These are phyloP conservation scores for Cylindricascospora bacillispora DNA, from an alignment of 1,139 yeast species.

Conservation along the genomic window DNA sequence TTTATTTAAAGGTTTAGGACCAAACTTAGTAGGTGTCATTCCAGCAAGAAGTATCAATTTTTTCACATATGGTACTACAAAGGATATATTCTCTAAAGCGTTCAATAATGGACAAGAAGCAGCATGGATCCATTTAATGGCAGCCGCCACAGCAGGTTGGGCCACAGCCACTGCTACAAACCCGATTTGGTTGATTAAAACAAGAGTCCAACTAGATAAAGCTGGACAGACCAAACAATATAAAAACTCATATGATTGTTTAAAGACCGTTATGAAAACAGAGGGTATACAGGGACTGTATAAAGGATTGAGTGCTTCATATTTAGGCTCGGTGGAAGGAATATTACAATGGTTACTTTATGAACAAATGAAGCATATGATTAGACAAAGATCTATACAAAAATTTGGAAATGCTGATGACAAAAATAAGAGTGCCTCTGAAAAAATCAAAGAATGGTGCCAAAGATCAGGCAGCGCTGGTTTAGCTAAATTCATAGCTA, in stretches of 20 bases:
- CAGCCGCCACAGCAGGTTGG: slow-evolving; percentile 91
- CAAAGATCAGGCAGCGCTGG: slow-evolving; percentile 98
- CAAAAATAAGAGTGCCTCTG: slow-evolving; percentile 41
- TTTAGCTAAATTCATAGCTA: slow-evolving; percentile 85
- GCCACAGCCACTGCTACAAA: slow-evolving; percentile 97
- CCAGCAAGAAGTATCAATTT: slow-evolving; percentile 97
- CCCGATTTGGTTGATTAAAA: slow-evolving; percentile 97
- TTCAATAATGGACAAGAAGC: slow-evolving; percentile 67
- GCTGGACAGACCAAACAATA: slow-evolving; percentile 36
- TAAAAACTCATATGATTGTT: slow-evolving; percentile 77
- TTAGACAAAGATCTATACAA: slow-evolving; percentile 43
- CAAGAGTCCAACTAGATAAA: slow-evolving; percentile 84
- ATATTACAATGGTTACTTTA: slow-evolving; percentile 94
- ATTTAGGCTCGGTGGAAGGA: slow-evolving; percentile 86
- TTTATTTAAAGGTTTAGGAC: slow-evolving; percentile 88
- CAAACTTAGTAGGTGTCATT: slow-evolving; percentile 94
- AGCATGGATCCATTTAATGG: slow-evolving; percentile 71
- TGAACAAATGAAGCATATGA: slow-evolving; percentile 79
- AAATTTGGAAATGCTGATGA: slow-evolving; percentile 28
- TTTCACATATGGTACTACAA: slow-evolving; percentile 88
- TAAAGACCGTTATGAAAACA: slow-evolving; percentile 48
- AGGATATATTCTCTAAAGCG: slow-evolving; percentile 50
- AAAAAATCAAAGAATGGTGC: slow-evolving; percentile 74
- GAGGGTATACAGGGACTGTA: slow-evolving; percentile 80
- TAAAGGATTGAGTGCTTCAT: slow-evolving; percentile 85